Evolutionary conservation across 1,139 yeast genomes (phyloP).

Genomic region (Geotrichum aggregatum): DNA sequence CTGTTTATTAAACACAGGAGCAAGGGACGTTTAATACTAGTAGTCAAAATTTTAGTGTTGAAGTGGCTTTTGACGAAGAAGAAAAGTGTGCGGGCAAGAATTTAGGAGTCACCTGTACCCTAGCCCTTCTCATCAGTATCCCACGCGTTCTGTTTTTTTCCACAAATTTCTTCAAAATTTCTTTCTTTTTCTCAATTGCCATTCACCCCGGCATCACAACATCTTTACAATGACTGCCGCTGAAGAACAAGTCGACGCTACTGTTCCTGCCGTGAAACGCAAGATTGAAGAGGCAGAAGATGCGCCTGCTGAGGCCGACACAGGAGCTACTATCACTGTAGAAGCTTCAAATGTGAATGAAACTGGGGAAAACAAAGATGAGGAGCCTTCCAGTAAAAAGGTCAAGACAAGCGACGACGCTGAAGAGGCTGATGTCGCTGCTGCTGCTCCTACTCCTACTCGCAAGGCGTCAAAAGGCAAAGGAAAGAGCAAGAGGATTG

Average conservation of each 20-base stretch:
- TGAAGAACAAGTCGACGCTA: slow-evolving; percentile 21
- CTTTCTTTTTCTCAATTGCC: not conserved
- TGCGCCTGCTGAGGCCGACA: slow-evolving; percentile 22
- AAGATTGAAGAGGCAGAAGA: slow-evolving; percentile 22
- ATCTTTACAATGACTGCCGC: slow-evolving; percentile 21
- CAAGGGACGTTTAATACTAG: not conserved
- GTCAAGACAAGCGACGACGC: slow-evolving; percentile 23
- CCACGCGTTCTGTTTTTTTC: not conserved
- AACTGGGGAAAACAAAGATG: slow-evolving; percentile 1
- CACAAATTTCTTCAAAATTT: not conserved
- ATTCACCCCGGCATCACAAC: not conserved
- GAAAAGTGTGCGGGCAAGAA: too few species aligned
- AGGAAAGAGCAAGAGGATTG: slow-evolving; percentile 24
- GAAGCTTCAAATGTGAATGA: slow-evolving; percentile 1
- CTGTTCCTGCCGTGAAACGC: slow-evolving; percentile 21
- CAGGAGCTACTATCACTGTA: too few species aligned
- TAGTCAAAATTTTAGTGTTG: not conserved
- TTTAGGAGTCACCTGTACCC: not conserved
- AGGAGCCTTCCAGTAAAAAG: slow-evolving; percentile 15
- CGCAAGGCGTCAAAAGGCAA: slow-evolving; percentile 27
- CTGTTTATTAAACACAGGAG: not conserved
- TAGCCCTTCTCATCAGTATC: not conserved
- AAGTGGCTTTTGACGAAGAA: too few species aligned
- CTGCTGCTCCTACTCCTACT: not conserved
- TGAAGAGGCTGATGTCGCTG: slow-evolving; percentile 23